Conservation (phyloP, 805 yeast genomes). For the Wickerhamiella occidentalis region DNA sequence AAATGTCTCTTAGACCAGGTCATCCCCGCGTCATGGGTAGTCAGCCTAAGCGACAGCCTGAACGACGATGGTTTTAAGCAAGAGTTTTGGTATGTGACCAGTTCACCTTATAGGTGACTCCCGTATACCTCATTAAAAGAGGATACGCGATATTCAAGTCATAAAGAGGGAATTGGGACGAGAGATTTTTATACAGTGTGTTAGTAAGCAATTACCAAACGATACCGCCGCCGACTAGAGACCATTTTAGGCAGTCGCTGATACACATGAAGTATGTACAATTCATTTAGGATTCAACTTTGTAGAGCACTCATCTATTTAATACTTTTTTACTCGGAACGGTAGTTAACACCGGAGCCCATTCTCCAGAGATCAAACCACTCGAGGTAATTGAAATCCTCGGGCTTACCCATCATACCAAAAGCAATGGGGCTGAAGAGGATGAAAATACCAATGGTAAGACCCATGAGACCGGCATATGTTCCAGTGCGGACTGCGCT, state of each 20-base stretch:
- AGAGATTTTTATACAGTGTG: not conserved
- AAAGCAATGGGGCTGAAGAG: constrained; percentile 57
- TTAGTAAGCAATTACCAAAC: not conserved
- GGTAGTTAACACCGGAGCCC: constrained; percentile 13
- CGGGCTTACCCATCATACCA: constrained; percentile 59
- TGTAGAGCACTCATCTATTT: not conserved
- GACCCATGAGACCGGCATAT: constrained; percentile 38
- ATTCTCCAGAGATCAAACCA: constrained; percentile 49
- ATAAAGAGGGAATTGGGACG: not conserved
- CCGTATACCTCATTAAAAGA: not conserved
- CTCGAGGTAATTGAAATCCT: constrained; percentile 39
- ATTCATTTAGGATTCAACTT: not conserved
- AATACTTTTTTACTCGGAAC: not conserved
- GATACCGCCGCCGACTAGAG: too few relatives aligned
- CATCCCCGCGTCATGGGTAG: constrained; percentile 93
- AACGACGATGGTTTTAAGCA: constrained; percentile 98
- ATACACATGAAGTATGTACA: too few relatives aligned
- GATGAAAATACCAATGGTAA: constrained; percentile 46
- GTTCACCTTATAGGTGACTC: constrained; percentile 10
- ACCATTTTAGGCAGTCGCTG: too few relatives aligned
- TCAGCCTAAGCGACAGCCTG: constrained; percentile 67
- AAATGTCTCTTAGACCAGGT: constrained; percentile 43
- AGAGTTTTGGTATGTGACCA: constrained; percentile 29
- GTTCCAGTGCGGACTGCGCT: constrained; percentile 25
- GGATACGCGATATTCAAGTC: constrained; percentile 1